A percentile compares a stretch with the other conserved stretches of the same genome.
These are phyloP conservation scores for Neurospora sublineolata DNA, from an alignment of 495 filamentous ascomycete genomes.

Conservation along the genomic window DNA sequence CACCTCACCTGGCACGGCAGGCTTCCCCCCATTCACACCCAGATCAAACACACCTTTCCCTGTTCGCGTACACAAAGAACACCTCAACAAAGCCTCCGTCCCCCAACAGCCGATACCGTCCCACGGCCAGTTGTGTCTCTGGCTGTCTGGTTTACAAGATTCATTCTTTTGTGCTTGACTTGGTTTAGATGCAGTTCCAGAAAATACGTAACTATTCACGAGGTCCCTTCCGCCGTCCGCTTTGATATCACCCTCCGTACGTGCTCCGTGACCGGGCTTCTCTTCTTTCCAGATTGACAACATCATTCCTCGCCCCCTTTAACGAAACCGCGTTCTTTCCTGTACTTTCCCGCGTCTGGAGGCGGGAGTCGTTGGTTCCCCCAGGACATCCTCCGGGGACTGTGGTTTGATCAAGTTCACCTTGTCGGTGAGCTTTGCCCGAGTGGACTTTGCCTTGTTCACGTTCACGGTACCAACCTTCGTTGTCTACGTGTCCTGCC, in stretches of 20 bases:
- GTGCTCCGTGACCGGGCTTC: not conserved
- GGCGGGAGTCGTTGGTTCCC: not conserved
- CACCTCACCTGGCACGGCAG: not conserved
- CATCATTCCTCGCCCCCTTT: not conserved
- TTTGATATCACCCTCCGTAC: not conserved
- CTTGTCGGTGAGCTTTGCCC: not conserved
- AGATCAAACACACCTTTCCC: not conserved
- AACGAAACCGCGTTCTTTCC: not conserved
- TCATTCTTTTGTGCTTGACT: not conserved
- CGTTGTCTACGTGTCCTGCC: not conserved
- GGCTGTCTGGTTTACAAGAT: not conserved
- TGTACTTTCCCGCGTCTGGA: not conserved
- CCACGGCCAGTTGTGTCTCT: not conserved
- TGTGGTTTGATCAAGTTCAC: not conserved
- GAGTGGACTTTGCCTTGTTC: not conserved
- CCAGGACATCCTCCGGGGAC: not conserved
- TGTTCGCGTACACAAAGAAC: not conserved
- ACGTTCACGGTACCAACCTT: not conserved
- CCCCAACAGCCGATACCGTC: constrained; percentile 4
- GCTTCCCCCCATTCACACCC: not conserved
- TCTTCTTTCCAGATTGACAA: not conserved
- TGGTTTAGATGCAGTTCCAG: not conserved
- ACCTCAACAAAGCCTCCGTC: not conserved
- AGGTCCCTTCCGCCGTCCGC: not conserved
- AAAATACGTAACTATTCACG: not conserved